Evolutionary conservation across 257 asterid genomes (phyloP).

Genomic region (Solanum phureja): DNA sequence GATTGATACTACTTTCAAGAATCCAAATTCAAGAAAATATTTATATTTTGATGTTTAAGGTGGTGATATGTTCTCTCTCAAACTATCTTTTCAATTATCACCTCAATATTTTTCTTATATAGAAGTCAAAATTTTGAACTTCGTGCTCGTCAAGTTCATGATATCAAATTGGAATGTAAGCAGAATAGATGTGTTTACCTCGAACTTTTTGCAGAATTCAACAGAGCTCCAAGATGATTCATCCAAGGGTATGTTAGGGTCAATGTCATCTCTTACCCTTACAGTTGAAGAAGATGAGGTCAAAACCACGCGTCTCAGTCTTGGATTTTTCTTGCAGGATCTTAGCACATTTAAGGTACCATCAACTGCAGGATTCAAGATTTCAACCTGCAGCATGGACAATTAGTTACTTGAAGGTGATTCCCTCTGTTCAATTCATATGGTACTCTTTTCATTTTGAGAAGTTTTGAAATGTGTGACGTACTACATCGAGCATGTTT

Average conservation of each 20-base stretch:
- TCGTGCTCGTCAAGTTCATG: not conserved
- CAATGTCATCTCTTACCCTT: conserved; percentile 52
- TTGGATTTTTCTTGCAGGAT: conserved; percentile 65
- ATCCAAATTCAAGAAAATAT: not conserved
- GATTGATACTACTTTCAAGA: not conserved
- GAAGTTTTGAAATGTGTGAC: not conserved
- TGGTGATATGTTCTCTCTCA: not conserved
- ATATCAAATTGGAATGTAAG: not conserved
- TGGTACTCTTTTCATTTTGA: not conserved
- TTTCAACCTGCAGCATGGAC: conserved; percentile 35
- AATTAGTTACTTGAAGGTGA: not conserved
- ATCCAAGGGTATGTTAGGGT: conserved; percentile 39
- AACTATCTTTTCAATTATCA: not conserved
- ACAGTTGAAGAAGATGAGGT: conserved; percentile 88
- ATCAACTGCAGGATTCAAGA: conserved; percentile 76
- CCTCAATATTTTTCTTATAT: not conserved
- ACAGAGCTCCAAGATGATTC: conserved; percentile 85
- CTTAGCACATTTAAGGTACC: conserved; percentile 83
- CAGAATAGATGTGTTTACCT: conserved; percentile 22
- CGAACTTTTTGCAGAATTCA: conserved; percentile 48
- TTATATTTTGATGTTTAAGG: not conserved
- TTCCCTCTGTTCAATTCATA: not conserved
- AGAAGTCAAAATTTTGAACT: not conserved
- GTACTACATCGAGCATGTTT: not conserved
- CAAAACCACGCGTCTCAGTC: conserved; percentile 63